Base-by-base conservation (phyloP, 2,329 filamentous ascomycete genomes). In the Aspergillus intermedius region DNA sequence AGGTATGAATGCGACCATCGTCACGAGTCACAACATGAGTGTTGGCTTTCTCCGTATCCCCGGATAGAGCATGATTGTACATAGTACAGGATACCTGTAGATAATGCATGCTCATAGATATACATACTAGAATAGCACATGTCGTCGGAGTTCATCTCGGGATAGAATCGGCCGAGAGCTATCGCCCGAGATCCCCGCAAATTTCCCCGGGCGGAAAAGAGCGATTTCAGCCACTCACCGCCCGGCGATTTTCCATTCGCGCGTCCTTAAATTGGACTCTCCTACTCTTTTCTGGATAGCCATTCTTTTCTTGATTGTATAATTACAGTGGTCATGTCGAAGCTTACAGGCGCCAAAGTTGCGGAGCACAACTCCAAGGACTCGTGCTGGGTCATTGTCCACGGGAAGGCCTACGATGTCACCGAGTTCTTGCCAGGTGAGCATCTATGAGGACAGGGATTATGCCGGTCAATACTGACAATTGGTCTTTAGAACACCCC, bases 381-480 rank as follows among this genome's bases (percentile, higher is more conserved):
- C 59, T 91, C 88, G 45, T 95, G 90, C 73, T 95, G 90, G 90
- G 88, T 95, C 42, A 88, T 95, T 62, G 81, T 94, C 51, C 87
- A 94, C 71, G 87, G 88, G 52, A 87, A 87, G 71, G 88, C 84
- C 49, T 94, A 94, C 73, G 89, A 95, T 76, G 88, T 94, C 50
- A 94, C 89, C 3, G 87, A 91, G 40, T 93, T 93, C 67, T 71
- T 94, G n/a, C 86, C 87, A 47, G 84, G 84, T 83, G 67, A 21
- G 49, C 44, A 22, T 25, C 5, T 15, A 35, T 15, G 15, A 17
- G 10, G 2, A 1, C 10, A 3, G 25, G 9, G 25, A 19, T 8
- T 17, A 21, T 15, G 1, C n/a, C 5, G 7, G 1, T 17, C 21
- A 34, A 3, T 25, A 2, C 25, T 22, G 42, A 53, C 32, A 54